phyloP scores from a whole-genome alignment of 192 early-diverging fungal species.

The Linnemannia schmuckeri region DNA sequence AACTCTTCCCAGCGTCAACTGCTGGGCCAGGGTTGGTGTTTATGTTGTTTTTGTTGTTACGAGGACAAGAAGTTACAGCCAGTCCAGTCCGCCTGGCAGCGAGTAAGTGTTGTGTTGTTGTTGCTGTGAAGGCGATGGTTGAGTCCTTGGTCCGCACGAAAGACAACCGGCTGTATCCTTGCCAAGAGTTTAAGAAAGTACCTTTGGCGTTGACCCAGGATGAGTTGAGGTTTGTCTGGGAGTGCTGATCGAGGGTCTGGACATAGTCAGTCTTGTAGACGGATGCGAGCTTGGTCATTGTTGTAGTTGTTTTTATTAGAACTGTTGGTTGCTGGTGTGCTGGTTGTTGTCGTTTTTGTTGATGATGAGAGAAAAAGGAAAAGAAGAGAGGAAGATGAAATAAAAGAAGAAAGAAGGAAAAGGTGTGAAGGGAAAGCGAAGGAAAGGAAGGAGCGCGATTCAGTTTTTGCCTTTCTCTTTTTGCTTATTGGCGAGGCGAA shows the following conservation, averaged over 20 bases:
- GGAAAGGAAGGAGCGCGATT: background rate
- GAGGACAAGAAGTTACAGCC: too few species aligned
- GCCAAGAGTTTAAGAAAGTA: conserved; percentile 16
- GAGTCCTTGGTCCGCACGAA: too few species aligned
- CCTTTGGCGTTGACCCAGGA: conserved; percentile 75
- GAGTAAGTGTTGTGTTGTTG: background rate
- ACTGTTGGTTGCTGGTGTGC: background rate
- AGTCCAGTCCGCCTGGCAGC: too few species aligned
- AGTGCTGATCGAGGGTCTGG: conserved; percentile 65
- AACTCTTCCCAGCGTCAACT: too few species aligned
- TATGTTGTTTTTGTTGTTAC: too few species aligned
- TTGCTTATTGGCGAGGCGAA: background rate
- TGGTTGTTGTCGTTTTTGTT: background rate
- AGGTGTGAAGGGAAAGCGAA: background rate
- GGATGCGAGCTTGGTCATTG: conserved; percentile 52
- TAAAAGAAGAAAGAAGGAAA: background rate
- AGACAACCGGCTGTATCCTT: background rate
- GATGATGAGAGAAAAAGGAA: background rate
- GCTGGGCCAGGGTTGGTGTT: too few species aligned
- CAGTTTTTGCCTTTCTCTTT: background rate
- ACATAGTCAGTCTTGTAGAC: conserved; percentile 57
- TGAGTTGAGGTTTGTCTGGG: conserved; percentile 73
- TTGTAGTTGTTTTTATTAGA: background rate
- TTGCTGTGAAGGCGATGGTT: background rate
- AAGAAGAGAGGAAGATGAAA: background rate